These are phyloP conservation scores for Iberis pinnata DNA, from an alignment of 345 rosid genomes.

Conservation along the genomic window DNA sequence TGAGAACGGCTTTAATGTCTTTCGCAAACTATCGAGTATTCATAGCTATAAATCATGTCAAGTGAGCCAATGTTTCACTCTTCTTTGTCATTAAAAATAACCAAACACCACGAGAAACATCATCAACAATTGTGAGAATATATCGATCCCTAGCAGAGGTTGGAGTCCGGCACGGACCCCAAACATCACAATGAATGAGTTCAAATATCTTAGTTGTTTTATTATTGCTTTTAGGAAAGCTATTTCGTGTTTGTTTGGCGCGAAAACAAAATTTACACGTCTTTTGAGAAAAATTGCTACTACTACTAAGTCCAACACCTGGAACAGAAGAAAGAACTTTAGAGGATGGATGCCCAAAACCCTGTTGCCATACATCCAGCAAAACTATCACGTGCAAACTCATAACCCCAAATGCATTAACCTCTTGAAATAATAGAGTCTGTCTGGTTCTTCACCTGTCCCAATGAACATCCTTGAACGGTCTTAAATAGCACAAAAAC, in stretches of 20 bases:
- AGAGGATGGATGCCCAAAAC: too few relatives aligned
- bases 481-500: constrained; percentile 1
- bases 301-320: neutral
- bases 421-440: neutral
- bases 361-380: neutral
- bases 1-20: too few relatives aligned
- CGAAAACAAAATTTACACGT: neutral
- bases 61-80: too few relatives aligned
- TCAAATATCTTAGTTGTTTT: neutral
- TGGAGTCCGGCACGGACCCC: too few relatives aligned
- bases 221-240: neutral
- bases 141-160: neutral
- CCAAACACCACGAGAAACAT: neutral
- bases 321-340: neutral
- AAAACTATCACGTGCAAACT: neutral
- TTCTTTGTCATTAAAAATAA: neutral
- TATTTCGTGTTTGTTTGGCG: neutral
- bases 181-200: neutral
- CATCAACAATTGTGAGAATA: neutral
- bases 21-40: too few relatives aligned
- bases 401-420: neutral
- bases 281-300: neutral
- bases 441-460: neutral
- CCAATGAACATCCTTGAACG: too few relatives aligned
- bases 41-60: too few relatives aligned